Percentiles rank a stretch among this genome's conserved stretches.
Evolutionary conservation across 108 stramenopile species (phyloP).

Genomic region (Nitzschia putrida): DNA sequence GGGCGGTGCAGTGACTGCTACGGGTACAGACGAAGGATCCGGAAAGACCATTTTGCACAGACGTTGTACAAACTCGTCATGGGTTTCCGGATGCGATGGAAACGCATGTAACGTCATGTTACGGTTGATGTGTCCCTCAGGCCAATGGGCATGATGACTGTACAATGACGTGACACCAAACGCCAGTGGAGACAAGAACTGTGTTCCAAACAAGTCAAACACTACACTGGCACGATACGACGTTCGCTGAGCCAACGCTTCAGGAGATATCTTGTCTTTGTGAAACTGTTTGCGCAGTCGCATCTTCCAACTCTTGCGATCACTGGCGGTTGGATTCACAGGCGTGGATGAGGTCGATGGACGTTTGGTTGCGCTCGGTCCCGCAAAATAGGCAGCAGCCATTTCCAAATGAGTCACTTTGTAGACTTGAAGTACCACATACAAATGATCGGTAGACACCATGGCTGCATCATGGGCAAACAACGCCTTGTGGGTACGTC

Average conservation of each 20-base stretch:
- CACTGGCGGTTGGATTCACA: background rate
- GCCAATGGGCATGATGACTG: constrained; percentile 47
- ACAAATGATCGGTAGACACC: constrained; percentile 34
- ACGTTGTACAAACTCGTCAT: constrained; percentile 62
- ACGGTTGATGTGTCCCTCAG: constrained; percentile 42
- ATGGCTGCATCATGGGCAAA: constrained; percentile 56
- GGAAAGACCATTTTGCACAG: constrained; percentile 24
- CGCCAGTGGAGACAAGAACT: constrained; percentile 67
- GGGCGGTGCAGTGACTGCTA: background rate
- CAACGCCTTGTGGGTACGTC: constrained; percentile 72
- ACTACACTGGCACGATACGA: constrained; percentile 26
- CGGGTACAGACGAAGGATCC: background rate
- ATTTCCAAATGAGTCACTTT: constrained; percentile 46
- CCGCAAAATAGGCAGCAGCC: constrained; percentile 27
- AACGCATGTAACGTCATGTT: constrained; percentile 52
- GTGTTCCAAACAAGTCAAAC: constrained; percentile 50
- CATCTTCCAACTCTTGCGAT: constrained; percentile 28
- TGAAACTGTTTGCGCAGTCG: constrained; percentile 20
- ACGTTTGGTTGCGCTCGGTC: background rate
- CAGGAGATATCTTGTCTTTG: constrained; percentile 24
- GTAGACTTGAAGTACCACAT: constrained; percentile 70
- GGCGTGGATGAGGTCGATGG: background rate
- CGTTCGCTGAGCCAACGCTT: constrained; percentile 5
- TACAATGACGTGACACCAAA: constrained; percentile 63
- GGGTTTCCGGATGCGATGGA: constrained; percentile 48